Evolutionary conservation across 371 early-diverging fungal genomes (phyloP), one percentile per base, ranked within the genome.

Genomic region (Syncephalis fuscata): DNA sequence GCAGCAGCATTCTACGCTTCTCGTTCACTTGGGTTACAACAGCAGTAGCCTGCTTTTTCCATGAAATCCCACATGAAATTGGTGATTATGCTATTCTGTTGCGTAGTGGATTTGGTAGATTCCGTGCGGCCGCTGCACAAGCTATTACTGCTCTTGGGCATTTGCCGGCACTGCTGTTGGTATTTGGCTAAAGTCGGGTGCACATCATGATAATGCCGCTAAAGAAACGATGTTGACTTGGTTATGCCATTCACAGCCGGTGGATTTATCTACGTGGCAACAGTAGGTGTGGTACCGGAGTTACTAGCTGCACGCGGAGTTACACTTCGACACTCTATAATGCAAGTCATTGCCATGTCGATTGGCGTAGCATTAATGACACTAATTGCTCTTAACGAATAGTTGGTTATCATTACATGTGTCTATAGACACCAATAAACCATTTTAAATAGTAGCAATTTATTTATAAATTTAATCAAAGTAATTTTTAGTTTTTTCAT

Each of bases 1-100:
- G 81, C 88, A 1, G 86, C 87, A 0, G 80, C 85, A 3, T 88
- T 88, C 60, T 83, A 85, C 52, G 71, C 80, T 20, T 83, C 83
- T 14, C 84, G 80, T 15, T 75, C 77, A 1, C 75, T 87, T 2
- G 92, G 89, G 73, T 86, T 0, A 81, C 86, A 0, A 87, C 90
- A 1, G 79, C 88, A 3, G 76, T 89, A 0, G 91, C 92, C 0
- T 87, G 89, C n/a, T 85, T 89, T 45, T 82, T 89, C 64, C 92
- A 91, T 57, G 92, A 91, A 62, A 82, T 91, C 27, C 90, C 92
- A 3, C 92, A 91, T 59, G 88, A 91, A 64, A 79, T 91, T 2
- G 83, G 88, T 41, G 92, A 91, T 58, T 89, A 82, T 70, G 89
- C 92, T 16, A 87, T 88, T 51, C 67, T 91, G 44, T 70, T 87